Conservation (phyloP, 768 basidiomycete species). For the Leccinellum rugosiceps region DNA sequence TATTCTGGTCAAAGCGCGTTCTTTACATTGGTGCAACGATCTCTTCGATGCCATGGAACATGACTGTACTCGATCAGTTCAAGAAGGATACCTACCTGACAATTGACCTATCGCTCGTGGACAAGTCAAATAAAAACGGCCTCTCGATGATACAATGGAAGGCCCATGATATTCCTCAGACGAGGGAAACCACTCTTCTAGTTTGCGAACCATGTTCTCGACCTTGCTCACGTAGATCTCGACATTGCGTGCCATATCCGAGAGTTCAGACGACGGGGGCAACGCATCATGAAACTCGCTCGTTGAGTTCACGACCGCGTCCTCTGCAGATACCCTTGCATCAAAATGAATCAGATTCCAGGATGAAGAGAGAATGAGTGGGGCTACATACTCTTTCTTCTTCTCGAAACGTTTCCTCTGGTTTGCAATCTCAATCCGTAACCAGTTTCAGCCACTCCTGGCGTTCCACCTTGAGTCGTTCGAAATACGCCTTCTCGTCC, state of each 20-base stretch:
- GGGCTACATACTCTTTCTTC: slow-evolving; percentile 5
- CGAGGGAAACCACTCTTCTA: slow-evolving; percentile 23
- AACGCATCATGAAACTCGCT: slow-evolving; percentile 24
- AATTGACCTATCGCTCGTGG: too few species aligned
- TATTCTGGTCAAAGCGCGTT: background rate
- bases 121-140: background rate
- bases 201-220: slow-evolving; percentile 23
- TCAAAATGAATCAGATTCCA: background rate
- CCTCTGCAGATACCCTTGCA: slow-evolving; percentile 13
- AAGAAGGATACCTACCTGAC: too few species aligned
- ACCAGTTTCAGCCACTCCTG: slow-evolving; percentile 16
- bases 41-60: background rate
- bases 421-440: slow-evolving; percentile 19
- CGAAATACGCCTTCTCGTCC: slow-evolving; percentile 18
- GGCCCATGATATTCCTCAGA: background rate
- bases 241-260: slow-evolving; percentile 11
- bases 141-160: background rate
- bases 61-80: too few species aligned
- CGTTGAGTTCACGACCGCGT: slow-evolving; percentile 7
- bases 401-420: slow-evolving; percentile 6
- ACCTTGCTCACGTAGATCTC: slow-evolving; percentile 24
- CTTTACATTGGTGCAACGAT: background rate
- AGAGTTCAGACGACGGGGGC: slow-evolving; percentile 10
- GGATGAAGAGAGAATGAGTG: background rate
- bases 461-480: slow-evolving; percentile 14